Base-by-base conservation (phyloP, 2,329 filamentous ascomycete species). In the Calonectria montana region DNA sequence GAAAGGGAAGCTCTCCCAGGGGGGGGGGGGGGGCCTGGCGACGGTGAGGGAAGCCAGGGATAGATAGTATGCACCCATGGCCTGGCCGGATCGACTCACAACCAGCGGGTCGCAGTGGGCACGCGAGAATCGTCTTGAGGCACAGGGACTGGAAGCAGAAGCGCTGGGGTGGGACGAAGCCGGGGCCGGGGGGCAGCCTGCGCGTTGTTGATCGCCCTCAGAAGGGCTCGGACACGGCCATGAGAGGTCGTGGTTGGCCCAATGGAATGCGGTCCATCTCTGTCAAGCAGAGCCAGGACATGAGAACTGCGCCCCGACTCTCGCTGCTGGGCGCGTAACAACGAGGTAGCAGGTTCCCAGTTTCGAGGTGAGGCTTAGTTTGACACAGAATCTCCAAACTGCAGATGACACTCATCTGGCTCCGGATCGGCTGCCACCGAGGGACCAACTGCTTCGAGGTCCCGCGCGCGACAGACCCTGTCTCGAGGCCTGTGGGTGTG, bases 31-130 rank as follows among this genome's bases (percentile, higher is more conserved):
- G n/a, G 31, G 18, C 63, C 23, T 16, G 45, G 15, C 67, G 69
- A 67, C 61, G 65, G 66, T 65, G 57, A 43, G 55, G 35, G 31
- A 5, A 61, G 55, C 13, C 55, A 29, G 18, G 59, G 67, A 47
- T 39, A 18, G 27, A n/a, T 45, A 37, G 63, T 15, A n/a, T 47
- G 37, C 35, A 23, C 4, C 55, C 55, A 61, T 45, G 70, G 68
- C 71, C 55, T 45, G 70, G 68, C 71, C 55, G 66, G 69, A 75
- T 75, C 73, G 66, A 72, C 69, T 69, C 72, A 69, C 55, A 67
- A 48, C 13, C 31, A 12, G 31, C 31, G 31, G 31, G 31, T 35
- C 31, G 31, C 31, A 35, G 31, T 12, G 31, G 31, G 31, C 6
- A 35, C 10, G 13, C 31, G 31, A 35, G 31, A 35, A 62, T 37